These are phyloP conservation scores for Phytophthora pinifolia DNA, from an alignment of 352 stramenopile genomes.

Conservation along the genomic window DNA sequence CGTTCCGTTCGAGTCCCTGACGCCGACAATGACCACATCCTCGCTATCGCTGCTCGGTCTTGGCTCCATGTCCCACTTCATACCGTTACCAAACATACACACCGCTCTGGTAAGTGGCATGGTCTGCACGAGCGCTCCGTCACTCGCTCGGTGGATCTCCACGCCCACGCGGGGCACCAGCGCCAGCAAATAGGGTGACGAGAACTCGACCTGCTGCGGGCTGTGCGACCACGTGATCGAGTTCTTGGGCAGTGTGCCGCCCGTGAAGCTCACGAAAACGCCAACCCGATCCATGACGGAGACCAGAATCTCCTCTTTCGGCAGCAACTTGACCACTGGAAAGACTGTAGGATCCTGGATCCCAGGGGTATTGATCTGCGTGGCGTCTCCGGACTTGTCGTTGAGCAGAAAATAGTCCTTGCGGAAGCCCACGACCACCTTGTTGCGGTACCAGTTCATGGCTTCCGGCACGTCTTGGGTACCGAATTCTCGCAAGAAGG, in stretches of 20 bases:
- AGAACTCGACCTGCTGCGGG: constrained; percentile 74
- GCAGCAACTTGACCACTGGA: constrained; percentile 77
- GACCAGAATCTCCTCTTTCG: constrained; percentile 84
- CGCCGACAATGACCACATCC: constrained; percentile 76
- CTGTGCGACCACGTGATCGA: constrained; percentile 84
- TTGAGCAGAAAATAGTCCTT: constrained; percentile 84
- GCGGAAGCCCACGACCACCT: constrained; percentile 76
- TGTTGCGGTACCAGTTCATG: constrained; percentile 90
- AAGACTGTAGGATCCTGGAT: constrained; percentile 71
- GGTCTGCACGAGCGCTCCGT: constrained; percentile 78
- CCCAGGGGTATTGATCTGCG: constrained; percentile 65
- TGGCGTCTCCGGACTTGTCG: constrained; percentile 76
- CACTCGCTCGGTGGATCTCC: constrained; percentile 76
- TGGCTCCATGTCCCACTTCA: constrained; percentile 91
- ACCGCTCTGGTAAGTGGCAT: constrained; percentile 60
- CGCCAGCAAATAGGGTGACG: constrained; percentile 74
- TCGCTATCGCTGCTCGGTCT: constrained; percentile 69
- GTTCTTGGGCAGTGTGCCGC: constrained; percentile 78
- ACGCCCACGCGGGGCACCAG: constrained; percentile 75
- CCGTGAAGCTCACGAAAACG: constrained; percentile 79
- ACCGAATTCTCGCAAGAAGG: constrained; percentile 73
- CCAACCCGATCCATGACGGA: constrained; percentile 83
- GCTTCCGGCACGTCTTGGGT: constrained; percentile 74
- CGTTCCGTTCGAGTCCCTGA: constrained; percentile 57
- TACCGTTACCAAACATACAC: constrained; percentile 88